Evolutionary conservation across 2,329 filamentous ascomycete species (phyloP).

Genomic region (Xylariaceae sp.): DNA sequence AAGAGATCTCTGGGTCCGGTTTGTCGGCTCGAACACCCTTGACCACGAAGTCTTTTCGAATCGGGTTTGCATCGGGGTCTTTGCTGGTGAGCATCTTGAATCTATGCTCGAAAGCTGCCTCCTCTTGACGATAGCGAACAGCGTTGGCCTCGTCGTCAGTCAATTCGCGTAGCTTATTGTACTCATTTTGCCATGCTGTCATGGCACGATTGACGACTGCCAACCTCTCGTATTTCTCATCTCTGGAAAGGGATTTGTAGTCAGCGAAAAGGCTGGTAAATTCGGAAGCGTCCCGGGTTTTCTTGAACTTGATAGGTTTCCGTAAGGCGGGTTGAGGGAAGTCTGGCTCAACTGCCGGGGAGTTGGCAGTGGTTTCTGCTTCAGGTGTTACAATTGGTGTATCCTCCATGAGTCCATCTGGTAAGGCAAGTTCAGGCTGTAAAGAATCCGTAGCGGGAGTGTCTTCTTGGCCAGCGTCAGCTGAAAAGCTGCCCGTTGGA

Average conservation of each 20-base stretch:
- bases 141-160: slow-evolving; percentile 58
- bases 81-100: slow-evolving; percentile 41
- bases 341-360: slow-evolving; percentile 30
- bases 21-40: slow-evolving; percentile 49
- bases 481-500: slow-evolving; percentile 6
- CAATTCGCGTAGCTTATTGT: slow-evolving; percentile 44
- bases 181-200: slow-evolving; percentile 53
- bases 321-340: slow-evolving; percentile 10
- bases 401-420: slow-evolving; percentile 26
- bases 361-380: slow-evolving; percentile 34
- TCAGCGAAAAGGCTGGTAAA: slow-evolving; percentile 47
- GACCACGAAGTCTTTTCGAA: slow-evolving; percentile 51
- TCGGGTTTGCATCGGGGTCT: slow-evolving; percentile 38
- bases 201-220: slow-evolving; percentile 44
- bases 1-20: slow-evolving; percentile 40
- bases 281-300: slow-evolving; percentile 48
- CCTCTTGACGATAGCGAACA: slow-evolving; percentile 46
- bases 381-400: slow-evolving; percentile 30
- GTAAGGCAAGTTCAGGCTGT: slow-evolving; percentile 20
- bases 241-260: slow-evolving; percentile 44
- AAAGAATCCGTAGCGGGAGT: slow-evolving; percentile 25
- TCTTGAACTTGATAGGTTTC: slow-evolving; percentile 44
- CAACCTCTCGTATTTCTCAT: slow-evolving; percentile 43
- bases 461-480: slow-evolving; percentile 19
- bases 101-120: slow-evolving; percentile 36